These are phyloP conservation scores for Phytophthora hibernalis DNA, from an alignment of 352 stramenopile genomes.

Conservation along the genomic window DNA sequence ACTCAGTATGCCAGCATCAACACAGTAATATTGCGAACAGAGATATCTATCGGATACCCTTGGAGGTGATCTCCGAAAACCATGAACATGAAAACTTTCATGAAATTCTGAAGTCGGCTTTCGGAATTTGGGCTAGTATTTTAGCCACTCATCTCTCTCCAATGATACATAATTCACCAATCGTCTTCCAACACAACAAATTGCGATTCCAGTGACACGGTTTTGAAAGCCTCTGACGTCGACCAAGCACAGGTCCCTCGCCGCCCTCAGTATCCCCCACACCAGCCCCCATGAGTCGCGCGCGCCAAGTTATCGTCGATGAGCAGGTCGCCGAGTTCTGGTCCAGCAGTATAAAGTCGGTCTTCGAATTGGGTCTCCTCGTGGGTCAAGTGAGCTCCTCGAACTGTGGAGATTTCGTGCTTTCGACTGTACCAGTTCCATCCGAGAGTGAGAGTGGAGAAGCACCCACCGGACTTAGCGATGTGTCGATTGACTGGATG, in stretches of 20 bases:
- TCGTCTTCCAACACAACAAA: not conserved
- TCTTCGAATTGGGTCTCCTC: slow-evolving; percentile 69
- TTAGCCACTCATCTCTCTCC: not conserved
- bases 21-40: too few species aligned
- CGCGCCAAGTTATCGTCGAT: slow-evolving; percentile 43
- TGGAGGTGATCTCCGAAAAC: too few species aligned
- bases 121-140: too few species aligned
- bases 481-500: slow-evolving; percentile 74
- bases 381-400: slow-evolving; percentile 58
- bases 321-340: slow-evolving; percentile 36
- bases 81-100: too few species aligned
- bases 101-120: too few species aligned
- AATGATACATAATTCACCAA: not conserved
- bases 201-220: not conserved
- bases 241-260: slow-evolving; percentile 5
- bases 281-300: slow-evolving; percentile 30
- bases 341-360: slow-evolving; percentile 13
- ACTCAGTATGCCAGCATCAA: too few species aligned
- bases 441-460: slow-evolving; percentile 52
- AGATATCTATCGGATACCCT: too few species aligned
- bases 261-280: not conserved
- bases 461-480: slow-evolving; percentile 39
- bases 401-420: slow-evolving; percentile 46
- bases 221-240: slow-evolving; percentile 2
- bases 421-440: slow-evolving; percentile 59